Evolutionary conservation across 495 filamentous ascomycete species (phyloP).

Genomic region (Penicillium chermesinum): DNA sequence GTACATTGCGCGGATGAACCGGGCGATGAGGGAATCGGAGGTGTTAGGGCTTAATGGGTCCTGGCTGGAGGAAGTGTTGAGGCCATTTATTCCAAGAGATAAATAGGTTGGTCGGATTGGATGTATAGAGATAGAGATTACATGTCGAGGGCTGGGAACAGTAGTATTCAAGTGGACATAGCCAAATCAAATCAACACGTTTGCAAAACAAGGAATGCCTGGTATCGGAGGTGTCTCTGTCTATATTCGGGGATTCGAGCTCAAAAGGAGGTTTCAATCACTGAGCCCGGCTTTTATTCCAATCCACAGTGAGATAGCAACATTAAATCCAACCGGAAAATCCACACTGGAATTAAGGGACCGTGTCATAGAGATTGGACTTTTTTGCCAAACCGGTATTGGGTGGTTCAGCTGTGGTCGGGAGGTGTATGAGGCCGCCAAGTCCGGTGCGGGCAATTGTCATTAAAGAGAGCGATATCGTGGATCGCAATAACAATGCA

Average conservation of each 20-base stretch:
- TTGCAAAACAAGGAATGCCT: slow-evolving; percentile 3
- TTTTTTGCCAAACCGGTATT: neutral
- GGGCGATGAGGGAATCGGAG: slow-evolving; percentile 57
- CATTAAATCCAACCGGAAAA: neutral
- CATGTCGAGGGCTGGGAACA: no score
- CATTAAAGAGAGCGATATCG: slow-evolving; percentile 5
- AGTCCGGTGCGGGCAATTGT: slow-evolving; percentile 3
- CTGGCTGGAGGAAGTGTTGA: slow-evolving; percentile 55
- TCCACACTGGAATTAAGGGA: no score
- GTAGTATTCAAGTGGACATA: neutral
- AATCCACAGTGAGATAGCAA: slow-evolving; percentile 1
- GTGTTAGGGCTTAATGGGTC: slow-evolving; percentile 48
- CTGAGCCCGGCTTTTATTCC: slow-evolving; percentile 16
- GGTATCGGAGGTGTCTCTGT: slow-evolving; percentile 8
- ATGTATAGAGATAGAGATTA: neutral
- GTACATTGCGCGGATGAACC: slow-evolving; percentile 66
- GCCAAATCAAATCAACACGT: neutral
- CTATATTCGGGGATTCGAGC: slow-evolving; percentile 13
- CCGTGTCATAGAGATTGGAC: no score
- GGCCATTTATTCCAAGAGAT: slow-evolving; percentile 47
- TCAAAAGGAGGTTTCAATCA: neutral
- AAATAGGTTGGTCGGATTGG: neutral
- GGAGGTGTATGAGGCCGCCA: slow-evolving; percentile 5
- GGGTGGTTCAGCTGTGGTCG: slow-evolving; percentile 4
- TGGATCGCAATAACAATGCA: slow-evolving; percentile 7